These are phyloP conservation scores for Pythium aphanidermatum DNA, from an alignment of 352 stramenopile genomes.

Conservation along the genomic window DNA sequence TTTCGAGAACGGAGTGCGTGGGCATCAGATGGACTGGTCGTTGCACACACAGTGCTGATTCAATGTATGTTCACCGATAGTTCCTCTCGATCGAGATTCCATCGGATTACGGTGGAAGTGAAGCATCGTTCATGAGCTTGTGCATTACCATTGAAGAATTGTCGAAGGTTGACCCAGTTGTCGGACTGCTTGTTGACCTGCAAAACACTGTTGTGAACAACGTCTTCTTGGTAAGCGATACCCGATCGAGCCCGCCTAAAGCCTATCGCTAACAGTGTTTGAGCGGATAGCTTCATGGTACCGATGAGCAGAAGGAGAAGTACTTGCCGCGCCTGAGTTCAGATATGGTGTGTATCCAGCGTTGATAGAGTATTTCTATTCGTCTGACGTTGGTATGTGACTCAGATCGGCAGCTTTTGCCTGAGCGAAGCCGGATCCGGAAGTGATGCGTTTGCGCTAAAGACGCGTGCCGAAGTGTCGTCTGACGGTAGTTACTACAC, in stretches of 20 bases:
- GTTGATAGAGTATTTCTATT: too few species aligned
- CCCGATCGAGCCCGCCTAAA: too few species aligned
- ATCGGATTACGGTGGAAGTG: constrained; percentile 87
- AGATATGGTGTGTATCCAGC: too few species aligned
- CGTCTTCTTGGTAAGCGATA: constrained; percentile 84
- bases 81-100: constrained; percentile 96
- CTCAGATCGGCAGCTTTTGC: constrained; percentile 93
- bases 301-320: constrained; percentile 79
- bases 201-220: constrained; percentile 96
- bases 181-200: constrained; percentile 94
- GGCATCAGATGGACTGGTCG: constrained; percentile 19
- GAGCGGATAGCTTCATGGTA: constrained; percentile 53
- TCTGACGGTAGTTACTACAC: constrained; percentile 92
- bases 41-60: not conserved
- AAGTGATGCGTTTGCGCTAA: constrained; percentile 95
- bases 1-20: constrained; percentile 85
- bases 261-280: not conserved
- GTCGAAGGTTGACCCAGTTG: constrained; percentile 92
- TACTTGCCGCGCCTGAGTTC: constrained; percentile 80
- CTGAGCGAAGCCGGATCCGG: constrained; percentile 92
- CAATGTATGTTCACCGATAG: not conserved
- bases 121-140: constrained; percentile 93
- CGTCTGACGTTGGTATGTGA: not conserved
- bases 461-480: constrained; percentile 86
- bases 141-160: constrained; percentile 96